Evolutionary conservation across 306 rosid species (phyloP), one percentile per base, ranked within the genome.

Genomic region (Quercus bicolor): DNA sequence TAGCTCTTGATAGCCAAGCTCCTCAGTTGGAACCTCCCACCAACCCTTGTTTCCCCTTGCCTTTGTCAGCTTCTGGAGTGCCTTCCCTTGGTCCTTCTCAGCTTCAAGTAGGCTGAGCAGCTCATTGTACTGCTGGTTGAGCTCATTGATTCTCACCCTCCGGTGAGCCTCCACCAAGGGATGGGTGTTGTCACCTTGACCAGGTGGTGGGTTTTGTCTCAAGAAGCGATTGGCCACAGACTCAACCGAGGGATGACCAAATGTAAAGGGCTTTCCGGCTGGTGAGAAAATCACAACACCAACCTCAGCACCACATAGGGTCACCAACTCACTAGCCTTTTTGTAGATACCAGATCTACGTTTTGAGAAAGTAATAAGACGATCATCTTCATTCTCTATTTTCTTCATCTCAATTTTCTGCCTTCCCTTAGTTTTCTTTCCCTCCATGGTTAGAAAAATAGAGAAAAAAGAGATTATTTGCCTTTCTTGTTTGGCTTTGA

Each of bases 331-430:
- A 55, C 75, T 75, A 0, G 84, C 82, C 29, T 81, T 86, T 5
- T 86, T 84, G 82, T 68, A 76, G n/a, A 81, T 62, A 18, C 87
- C 86, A 2, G 80, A 66, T 15, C 75, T 60, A 0, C 87, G 81
- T 11, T 86, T 86, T 0, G 84, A 78, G 56, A 87, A 87, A 15
- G 87, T 78, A 11, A 82, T 77, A 2, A 78, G 74, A 0, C 84
- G 84, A 60, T 68, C 86, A 13, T 84, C 86, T 53, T 81, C 75
- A 2, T 84, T 81, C 52, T 75, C 77, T 10, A 84, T 81, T 82
- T 14, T 84, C 80, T 84, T 87, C 74, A 84, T 75, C 74, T 84
- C 86, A 5, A 87, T 81, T 69, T 76, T 81, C 73, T 87, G 82
- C 16, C 73, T 78, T 0, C 90, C 90, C 56, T 65, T 84, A 2